Evolutionary conservation across 2,329 filamentous ascomycete genomes (phyloP).

Genomic region (Alternaria novae-zelandiae): DNA sequence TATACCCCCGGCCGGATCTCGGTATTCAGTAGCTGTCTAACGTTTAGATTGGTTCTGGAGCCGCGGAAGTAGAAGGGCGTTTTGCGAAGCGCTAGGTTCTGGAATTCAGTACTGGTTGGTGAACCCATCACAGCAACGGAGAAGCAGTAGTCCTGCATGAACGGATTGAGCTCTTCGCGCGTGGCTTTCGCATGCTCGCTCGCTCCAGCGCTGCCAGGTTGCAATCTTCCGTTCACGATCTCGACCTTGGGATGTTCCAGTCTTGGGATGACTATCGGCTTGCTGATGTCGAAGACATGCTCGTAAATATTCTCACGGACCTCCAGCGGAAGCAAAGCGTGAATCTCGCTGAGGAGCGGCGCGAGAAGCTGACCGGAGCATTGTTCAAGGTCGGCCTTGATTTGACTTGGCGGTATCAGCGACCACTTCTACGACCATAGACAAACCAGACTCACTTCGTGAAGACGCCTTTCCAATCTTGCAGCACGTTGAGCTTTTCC

Average conservation of each 20-base stretch:
- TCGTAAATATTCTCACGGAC: neutral
- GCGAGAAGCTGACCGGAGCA: neutral
- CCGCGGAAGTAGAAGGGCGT: neutral
- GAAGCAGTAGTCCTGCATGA: neutral
- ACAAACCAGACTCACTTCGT: neutral
- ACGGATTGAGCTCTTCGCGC: neutral
- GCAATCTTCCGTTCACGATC: neutral
- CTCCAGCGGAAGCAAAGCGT: neutral
- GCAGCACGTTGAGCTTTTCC: neutral
- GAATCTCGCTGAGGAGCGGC: neutral
- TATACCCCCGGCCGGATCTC: neutral
- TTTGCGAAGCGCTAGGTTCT: neutral
- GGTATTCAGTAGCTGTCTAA: neutral
- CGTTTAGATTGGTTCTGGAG: neutral
- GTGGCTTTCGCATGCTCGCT: neutral
- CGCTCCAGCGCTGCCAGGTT: neutral
- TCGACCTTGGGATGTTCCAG: neutral
- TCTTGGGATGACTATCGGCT: neutral
- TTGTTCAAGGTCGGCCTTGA: neutral
- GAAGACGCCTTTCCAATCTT: neutral
- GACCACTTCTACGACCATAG: neutral
- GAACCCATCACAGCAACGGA: neutral
- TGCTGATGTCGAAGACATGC: neutral
- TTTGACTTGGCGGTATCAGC: neutral
- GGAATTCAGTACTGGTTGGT: neutral